Evolutionary conservation across 1,284 basidiomycete species (phyloP), one percentile per base, ranked within the genome.

Genomic region (Boletus semigastroideus): DNA sequence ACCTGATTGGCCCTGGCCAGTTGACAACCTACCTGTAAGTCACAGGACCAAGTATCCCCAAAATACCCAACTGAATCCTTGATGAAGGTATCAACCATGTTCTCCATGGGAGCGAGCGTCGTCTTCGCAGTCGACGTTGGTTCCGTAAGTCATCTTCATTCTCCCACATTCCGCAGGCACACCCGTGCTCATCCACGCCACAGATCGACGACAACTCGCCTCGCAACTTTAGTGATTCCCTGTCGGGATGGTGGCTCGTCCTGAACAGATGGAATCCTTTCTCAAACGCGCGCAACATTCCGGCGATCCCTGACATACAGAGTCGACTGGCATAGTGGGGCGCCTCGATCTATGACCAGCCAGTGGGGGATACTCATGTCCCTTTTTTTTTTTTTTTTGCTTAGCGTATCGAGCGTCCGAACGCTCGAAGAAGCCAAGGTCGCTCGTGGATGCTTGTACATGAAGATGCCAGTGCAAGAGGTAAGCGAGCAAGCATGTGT

Each of bases 91-190:
- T 85, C 88, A 16, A 85, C 94, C 4, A 97, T 99, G 87, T 86
- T 94, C 57, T 84, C 88, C 1, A 90, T 90, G 82, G 97, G 97
- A 20, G 91, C 95, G 6, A 90, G 84, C 51, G 86, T 83, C 33
- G 90, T 99, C n/a, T 93, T 99, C 64, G 96, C 97, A 0, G 89
- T 86, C 33, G 97, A 99, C 65, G 97, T 99, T 42, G 96, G 93
- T 46, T 87, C 90, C 28, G 92, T 93, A 66, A 64, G 85, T 75
- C 10, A 28, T 9, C 30, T 25, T 25, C 25, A 25, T 27, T 3
- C 14, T 20, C 37, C 11, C 19, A 22, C 34, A n/a, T 34, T 28
- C 46, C 22, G 25, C 28, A 22, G 53, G 10, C 19, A 12, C 20
- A n/a, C 33, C 5, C 22, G 6, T 16, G 12, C 41, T 49, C 44